phyloP scores from a whole-genome alignment of 2,329 filamentous ascomycete genomes.

The Xylariaceae sp. region DNA sequence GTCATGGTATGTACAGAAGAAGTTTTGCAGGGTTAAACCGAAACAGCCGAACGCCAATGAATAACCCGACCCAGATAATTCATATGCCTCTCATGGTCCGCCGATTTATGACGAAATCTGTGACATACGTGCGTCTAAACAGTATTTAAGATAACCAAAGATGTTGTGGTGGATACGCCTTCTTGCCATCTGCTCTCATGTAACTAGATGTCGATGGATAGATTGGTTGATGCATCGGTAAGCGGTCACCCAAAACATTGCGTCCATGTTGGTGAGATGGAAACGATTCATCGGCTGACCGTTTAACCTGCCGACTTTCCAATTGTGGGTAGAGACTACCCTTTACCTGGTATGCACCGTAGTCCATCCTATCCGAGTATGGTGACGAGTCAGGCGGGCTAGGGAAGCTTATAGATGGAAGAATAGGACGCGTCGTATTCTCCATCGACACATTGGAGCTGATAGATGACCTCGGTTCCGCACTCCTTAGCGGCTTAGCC shows the following conservation, averaged over 20 bases:
- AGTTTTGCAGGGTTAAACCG: constrained; percentile 1
- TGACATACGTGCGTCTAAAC: neutral
- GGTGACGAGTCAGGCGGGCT: constrained; percentile 31
- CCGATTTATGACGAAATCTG: neutral
- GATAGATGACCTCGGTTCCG: constrained; percentile 33
- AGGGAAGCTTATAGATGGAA: constrained; percentile 35
- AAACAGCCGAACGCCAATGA: constrained; percentile 15
- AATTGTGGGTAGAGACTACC: constrained; percentile 30
- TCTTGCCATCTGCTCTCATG: constrained; percentile 35
- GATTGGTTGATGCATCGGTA: constrained; percentile 24
- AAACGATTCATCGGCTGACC: constrained; percentile 37
- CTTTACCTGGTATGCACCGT: constrained; percentile 30
- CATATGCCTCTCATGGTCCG: constrained; percentile 6
- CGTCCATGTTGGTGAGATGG: constrained; percentile 34
- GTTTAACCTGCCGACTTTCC: constrained; percentile 35
- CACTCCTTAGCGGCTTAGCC: constrained; percentile 29
- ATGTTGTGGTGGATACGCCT: constrained; percentile 18
- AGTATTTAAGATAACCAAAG: constrained; percentile 24
- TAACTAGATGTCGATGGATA: constrained; percentile 26
- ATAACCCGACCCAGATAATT: neutral
- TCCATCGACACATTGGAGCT: constrained; percentile 36
- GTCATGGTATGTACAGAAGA: constrained; percentile 20
- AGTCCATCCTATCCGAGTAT: constrained; percentile 32
- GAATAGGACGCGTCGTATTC: constrained; percentile 28
- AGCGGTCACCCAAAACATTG: constrained; percentile 34